Evolutionary conservation across 345 rosid species (phyloP), one percentile per base, ranked within the genome.

Genomic region (Populus euphratica): DNA sequence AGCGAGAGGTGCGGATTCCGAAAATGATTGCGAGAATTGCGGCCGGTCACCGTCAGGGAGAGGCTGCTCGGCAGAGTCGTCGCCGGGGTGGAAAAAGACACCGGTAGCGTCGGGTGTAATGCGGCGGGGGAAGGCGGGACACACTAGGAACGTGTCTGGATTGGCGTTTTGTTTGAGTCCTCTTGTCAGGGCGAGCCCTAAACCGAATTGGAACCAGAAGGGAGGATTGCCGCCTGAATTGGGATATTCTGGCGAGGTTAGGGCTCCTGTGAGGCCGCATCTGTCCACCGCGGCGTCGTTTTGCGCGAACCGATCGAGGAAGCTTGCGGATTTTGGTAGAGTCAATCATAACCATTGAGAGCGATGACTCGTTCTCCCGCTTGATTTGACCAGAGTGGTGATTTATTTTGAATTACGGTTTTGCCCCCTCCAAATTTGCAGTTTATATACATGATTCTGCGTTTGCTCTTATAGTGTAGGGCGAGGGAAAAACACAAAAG

Each of bases 151-250:
- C 80, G 63, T 86, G 25, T 84, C 98, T 0, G 91, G 91, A 36
- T 83, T 94, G 72, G 83, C 89, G 38, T 91, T 96, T 81, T 96
- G 98, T 81, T 77, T 96, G 84, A 93, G 96, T 79, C 99, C 99
- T 39, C 82, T 96, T 23, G 94, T 94, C 69, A 88, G 99, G 82
- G 87, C 94, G 47, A 96, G 97, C 78, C 99, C 98, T n/a, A 86
- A 80, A 76, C 81, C 85, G 73, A 85, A 85, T 25, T 86, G 94
- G 90, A 89, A 73, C 64, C 89, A 91, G 82, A 91, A 86, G 83
- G 86, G 83, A 4, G 87, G 86, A 0, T 61, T 85, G 70, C 82
- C 83, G 62, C 81, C 94, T 72, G 98, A 92, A 10, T 54, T 83
- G 49, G 82, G 86, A 17, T 79, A 67, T 27, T 69, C 91, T 56